phyloP scores from a whole-genome alignment of 768 basidiomycete genomes.

The Lactarius evosmus region DNA sequence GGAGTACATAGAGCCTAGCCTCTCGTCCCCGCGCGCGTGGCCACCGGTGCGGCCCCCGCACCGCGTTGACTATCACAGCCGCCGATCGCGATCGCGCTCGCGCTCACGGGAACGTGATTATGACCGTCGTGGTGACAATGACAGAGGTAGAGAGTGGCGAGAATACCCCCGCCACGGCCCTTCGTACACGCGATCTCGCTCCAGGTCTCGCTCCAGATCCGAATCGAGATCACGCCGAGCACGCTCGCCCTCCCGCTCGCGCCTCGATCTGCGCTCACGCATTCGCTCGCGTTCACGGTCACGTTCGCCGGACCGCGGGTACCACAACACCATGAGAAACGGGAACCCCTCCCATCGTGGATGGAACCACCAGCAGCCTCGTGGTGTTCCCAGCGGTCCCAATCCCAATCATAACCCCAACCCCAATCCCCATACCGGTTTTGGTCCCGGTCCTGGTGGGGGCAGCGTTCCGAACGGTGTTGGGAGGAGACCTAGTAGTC shows the following conservation, averaged over 20 bases:
- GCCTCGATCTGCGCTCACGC: neutral
- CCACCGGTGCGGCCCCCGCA: neutral
- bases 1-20: neutral
- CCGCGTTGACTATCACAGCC: neutral
- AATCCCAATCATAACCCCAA: too few relatives aligned
- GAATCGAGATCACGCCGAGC: neutral
- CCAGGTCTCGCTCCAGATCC: neutral
- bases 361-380: neutral
- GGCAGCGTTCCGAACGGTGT: neutral
- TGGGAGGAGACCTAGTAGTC: neutral
- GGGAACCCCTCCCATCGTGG: neutral
- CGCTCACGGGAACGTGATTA: conserved; percentile 8
- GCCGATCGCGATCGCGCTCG: conserved; percentile 6
- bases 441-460: neutral
- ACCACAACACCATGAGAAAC: neutral
- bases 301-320: neutral
- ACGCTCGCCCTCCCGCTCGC: neutral
- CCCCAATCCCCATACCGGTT: too few relatives aligned
- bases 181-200: neutral
- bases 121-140: neutral
- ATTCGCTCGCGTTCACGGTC: neutral
- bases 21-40: neutral
- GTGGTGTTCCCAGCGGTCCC: neutral
- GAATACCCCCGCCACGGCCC: neutral
- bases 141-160: neutral